Base-by-base conservation (phyloP, 257 asterid genomes). In the Solanum ahanhuiri region DNA sequence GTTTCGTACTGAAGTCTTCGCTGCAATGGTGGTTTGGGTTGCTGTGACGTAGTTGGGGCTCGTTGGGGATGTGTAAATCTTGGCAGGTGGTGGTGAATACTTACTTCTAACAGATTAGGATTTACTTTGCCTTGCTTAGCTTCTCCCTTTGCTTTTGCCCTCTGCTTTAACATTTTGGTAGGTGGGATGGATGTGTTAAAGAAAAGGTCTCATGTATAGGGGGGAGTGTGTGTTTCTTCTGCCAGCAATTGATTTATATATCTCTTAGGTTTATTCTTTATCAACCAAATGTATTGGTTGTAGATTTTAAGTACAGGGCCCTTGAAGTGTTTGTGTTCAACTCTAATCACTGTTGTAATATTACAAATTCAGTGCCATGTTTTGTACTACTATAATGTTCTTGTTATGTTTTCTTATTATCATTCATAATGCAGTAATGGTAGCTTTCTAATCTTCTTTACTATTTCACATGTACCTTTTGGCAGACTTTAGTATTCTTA, bases 61-160 rank as follows among this genome's bases (percentile, higher is more conserved):
- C 20, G 12, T 37, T 17, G 10, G 86, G 79, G 57, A 30, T 85
- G 87, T 85, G 87, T 70, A 85, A 85, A 85, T 85, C 82, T 48
- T 85, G 83, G 87, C 87, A 85, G 87, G 82, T 23, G 82, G 82
- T 84, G 75, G 35, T 63, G 82, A 70, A 85, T 70, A 45, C 34
- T 85, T 77, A 77, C 83, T 79, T 25, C 71, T 85, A 85, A 70
- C 71, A 85, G 9, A 43, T 43, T 79, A 79, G 64, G 83, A 45
- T 79, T 43, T 79, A 25, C 64, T 77, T 77, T 77, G 23, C 83
- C 83, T 77, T 77, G 5, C 64, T 45, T 79, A 25, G 45, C 83
- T 45, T 79, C 39, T 45, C 83, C 83, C 39, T 79, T 28, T 79
- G 64, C 64, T 73, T 1, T 11, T 69, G 2, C 41, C 76, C 76